Evolutionary conservation across 2,329 filamentous ascomycete species (phyloP).

Genomic region (Colletotrichum sidae): DNA sequence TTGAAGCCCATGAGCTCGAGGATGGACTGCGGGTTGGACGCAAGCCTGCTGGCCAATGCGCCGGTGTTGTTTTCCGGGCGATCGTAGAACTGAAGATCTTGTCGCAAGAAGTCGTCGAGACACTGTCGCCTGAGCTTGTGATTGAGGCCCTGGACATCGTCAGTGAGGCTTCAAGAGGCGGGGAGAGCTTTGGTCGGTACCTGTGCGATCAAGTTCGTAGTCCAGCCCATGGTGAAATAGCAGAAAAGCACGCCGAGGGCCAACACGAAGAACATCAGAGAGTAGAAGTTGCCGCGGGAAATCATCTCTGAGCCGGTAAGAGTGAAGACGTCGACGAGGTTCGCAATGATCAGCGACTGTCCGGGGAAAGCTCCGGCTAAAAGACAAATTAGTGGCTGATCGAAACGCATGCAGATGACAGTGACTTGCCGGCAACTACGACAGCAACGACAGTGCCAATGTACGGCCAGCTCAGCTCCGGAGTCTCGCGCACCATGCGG

Average conservation of each 20-base stretch:
- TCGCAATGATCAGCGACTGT: conserved; percentile 56
- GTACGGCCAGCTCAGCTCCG: conserved; percentile 50
- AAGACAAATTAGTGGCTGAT: neutral
- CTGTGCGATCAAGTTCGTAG: conserved; percentile 49
- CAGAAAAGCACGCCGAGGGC: conserved; percentile 57
- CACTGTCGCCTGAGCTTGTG: conserved; percentile 44
- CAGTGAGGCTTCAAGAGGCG: neutral
- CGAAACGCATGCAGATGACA: too few species aligned
- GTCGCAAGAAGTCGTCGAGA: conserved; percentile 50
- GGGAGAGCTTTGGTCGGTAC: conserved; percentile 16
- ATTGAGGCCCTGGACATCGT: conserved; percentile 28
- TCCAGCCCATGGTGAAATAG: conserved; percentile 54
- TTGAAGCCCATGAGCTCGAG: conserved; percentile 58
- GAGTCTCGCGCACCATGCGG: conserved; percentile 51
- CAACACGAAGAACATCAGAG: conserved; percentile 66
- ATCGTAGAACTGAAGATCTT: conserved; percentile 57
- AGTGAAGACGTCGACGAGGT: conserved; percentile 55
- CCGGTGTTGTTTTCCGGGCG: conserved; percentile 53
- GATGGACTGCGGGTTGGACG: conserved; percentile 52
- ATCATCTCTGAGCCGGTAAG: conserved; percentile 47
- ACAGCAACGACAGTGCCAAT: conserved; percentile 47
- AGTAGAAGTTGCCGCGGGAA: conserved; percentile 61
- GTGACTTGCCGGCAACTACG: conserved; percentile 43
- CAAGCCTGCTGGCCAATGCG: conserved; percentile 49
- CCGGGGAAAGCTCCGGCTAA: conserved; percentile 52